Conservation (phyloP, 1,284 basidiomycete species). For the Pascua guehoae region DNA sequence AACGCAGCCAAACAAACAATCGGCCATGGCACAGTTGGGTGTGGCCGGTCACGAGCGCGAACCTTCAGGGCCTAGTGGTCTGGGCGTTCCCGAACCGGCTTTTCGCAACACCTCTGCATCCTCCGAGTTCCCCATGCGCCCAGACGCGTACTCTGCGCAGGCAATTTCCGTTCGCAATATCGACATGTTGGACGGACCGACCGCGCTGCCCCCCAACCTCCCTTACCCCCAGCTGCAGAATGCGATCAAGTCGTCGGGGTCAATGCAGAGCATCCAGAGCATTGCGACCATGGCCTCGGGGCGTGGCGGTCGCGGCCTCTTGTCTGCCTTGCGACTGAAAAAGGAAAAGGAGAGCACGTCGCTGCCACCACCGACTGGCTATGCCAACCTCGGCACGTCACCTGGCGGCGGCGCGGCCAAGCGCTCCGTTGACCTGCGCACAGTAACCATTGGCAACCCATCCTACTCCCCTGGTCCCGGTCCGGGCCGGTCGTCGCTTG, state of each 20-base stretch:
- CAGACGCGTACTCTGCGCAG: slow-evolving; percentile 43
- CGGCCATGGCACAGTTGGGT: too few relatives aligned
- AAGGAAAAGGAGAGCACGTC: slow-evolving; percentile 29
- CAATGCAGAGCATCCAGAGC: slow-evolving; percentile 34
- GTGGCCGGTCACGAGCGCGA: too few relatives aligned
- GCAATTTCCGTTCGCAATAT: slow-evolving; percentile 41
- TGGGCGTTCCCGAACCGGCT: neutral
- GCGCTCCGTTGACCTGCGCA: slow-evolving; percentile 4
- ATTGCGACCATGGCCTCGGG: slow-evolving; percentile 23
- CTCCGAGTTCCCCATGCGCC: slow-evolving; percentile 46
- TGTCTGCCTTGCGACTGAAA: slow-evolving; percentile 34
- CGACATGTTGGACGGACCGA: slow-evolving; percentile 40
- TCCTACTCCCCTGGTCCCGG: neutral
- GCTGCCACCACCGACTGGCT: neutral
- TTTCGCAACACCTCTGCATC: slow-evolving; percentile 37
- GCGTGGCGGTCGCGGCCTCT: slow-evolving; percentile 25
- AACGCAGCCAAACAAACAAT: too few relatives aligned
- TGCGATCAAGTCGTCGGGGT: slow-evolving; percentile 12
- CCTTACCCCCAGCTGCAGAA: slow-evolving; percentile 65
- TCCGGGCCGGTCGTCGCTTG: neutral
- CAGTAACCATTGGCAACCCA: slow-evolving; percentile 1
- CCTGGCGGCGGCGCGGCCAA: neutral
- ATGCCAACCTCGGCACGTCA: neutral
- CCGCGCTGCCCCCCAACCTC: slow-evolving; percentile 56
- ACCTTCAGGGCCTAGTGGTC: too few relatives aligned